These are phyloP conservation scores for Pyrus bretschneideri DNA, from an alignment of 306 rosid genomes.

Conservation along the genomic window DNA sequence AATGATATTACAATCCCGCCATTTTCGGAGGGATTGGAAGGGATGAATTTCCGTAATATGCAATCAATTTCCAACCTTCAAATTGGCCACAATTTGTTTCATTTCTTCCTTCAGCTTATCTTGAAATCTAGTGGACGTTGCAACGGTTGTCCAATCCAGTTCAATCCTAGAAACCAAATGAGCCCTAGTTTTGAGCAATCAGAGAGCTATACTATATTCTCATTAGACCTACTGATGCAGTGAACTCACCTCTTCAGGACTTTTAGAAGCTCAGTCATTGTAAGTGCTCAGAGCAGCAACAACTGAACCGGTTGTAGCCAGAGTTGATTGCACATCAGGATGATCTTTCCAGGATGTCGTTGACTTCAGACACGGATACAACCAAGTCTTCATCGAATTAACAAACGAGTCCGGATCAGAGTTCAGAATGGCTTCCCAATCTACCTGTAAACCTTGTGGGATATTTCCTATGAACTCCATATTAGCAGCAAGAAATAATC, in stretches of 20 bases:
- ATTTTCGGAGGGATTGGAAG: background rate
- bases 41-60: background rate
- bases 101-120: background rate
- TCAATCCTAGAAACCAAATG: background rate
- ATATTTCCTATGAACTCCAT: conserved; percentile 86
- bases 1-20: background rate
- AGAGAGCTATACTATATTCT: background rate
- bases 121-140: background rate
- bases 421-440: conserved; percentile 90
- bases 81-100: background rate
- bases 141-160: background rate
- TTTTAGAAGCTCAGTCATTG: conserved; percentile 41
- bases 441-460: conserved; percentile 78
- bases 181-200: background rate
- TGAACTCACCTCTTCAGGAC: conserved; percentile 27
- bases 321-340: conserved; percentile 68
- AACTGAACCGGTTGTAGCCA: conserved; percentile 78
- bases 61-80: background rate
- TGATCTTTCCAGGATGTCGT: conserved; percentile 87
- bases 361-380: conserved; percentile 77
- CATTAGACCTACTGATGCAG: background rate
- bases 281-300: conserved; percentile 76
- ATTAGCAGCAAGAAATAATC: conserved; percentile 89
- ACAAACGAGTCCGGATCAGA: conserved; percentile 59
- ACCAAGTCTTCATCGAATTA: conserved; percentile 74